These are phyloP conservation scores for Anisodus tanguticus DNA, from an alignment of 257 asterid genomes.

Conservation along the genomic window DNA sequence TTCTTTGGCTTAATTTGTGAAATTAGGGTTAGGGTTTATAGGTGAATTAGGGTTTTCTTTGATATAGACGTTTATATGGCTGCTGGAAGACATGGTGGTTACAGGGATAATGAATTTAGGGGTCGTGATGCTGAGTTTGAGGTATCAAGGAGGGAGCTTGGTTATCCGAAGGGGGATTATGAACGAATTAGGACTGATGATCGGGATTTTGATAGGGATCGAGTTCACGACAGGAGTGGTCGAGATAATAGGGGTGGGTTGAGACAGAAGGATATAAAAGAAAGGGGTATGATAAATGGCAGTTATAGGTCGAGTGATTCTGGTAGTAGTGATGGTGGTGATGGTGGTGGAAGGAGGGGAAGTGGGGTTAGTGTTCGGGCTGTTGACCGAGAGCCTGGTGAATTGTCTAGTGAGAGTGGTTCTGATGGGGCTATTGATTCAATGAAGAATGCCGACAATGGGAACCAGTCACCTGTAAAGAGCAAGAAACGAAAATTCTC, in stretches of 20 bases:
- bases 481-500: constrained; percentile 74
- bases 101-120: constrained; percentile 64
- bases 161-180: constrained; percentile 54
- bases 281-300: constrained; percentile 54
- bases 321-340: constrained; percentile 47
- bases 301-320: constrained; percentile 55
- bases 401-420: constrained; percentile 77
- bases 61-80: constrained; percentile 49
- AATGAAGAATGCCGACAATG: constrained; percentile 46
- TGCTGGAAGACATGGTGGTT: constrained; percentile 76
- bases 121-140: constrained; percentile 60
- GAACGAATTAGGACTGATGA: constrained; percentile 51
- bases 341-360: constrained; percentile 38
- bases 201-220: constrained; percentile 37
- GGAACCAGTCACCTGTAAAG: constrained; percentile 42
- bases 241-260: constrained; percentile 54
- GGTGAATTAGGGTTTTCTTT: background rate
- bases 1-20: constrained; percentile 17
- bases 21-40: constrained; percentile 22
- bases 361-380: constrained; percentile 33
- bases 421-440: constrained; percentile 69
- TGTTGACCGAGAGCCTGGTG: constrained; percentile 84
- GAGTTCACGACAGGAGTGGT: constrained; percentile 40
- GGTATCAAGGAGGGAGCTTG: constrained; percentile 52
- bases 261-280: constrained; percentile 64